Conservation (phyloP, 73 alveolate species). For the Urostyla sp. region DNA sequence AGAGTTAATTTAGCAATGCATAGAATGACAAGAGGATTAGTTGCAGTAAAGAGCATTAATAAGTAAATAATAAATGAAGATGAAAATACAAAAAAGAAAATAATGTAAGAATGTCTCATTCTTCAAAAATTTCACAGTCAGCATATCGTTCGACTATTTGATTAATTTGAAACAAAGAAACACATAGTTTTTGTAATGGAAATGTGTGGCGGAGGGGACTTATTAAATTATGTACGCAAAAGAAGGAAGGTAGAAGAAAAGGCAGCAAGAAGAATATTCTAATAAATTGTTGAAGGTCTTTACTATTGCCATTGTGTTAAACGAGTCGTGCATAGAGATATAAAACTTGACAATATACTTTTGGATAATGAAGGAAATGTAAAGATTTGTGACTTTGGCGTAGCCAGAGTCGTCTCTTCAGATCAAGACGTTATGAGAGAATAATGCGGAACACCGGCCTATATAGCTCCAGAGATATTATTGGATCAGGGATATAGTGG, state of each 20-base stretch:
- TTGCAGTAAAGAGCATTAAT: slow-evolving; percentile 28
- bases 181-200: slow-evolving; percentile 91
- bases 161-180: slow-evolving; percentile 85
- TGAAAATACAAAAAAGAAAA: slow-evolving; percentile 31
- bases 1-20: slow-evolving; percentile 42
- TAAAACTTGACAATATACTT: slow-evolving; percentile 82
- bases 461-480: slow-evolving; percentile 86
- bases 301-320: slow-evolving; percentile 76
- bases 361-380: slow-evolving; percentile 49
- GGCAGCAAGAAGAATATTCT: slow-evolving; percentile 78
- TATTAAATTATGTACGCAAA: slow-evolving; percentile 85
- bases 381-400: slow-evolving; percentile 62
- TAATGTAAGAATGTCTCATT: slow-evolving; percentile 35
- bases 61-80: slow-evolving; percentile 26
- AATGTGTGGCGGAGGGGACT: slow-evolving; percentile 89
- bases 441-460: slow-evolving; percentile 89
- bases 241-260: slow-evolving; percentile 85
- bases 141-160: slow-evolving; percentile 66
- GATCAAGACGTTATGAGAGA: slow-evolving; percentile 68
- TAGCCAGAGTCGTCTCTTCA: slow-evolving; percentile 3
- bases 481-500: slow-evolving; percentile 79
- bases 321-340: slow-evolving; percentile 84
- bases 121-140: slow-evolving; percentile 7
- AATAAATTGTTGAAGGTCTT: slow-evolving; percentile 86
- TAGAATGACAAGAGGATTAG: slow-evolving; percentile 12